Evolutionary conservation across 768 basidiomycete genomes (phyloP).

Genomic region (Suillus clintonianus): DNA sequence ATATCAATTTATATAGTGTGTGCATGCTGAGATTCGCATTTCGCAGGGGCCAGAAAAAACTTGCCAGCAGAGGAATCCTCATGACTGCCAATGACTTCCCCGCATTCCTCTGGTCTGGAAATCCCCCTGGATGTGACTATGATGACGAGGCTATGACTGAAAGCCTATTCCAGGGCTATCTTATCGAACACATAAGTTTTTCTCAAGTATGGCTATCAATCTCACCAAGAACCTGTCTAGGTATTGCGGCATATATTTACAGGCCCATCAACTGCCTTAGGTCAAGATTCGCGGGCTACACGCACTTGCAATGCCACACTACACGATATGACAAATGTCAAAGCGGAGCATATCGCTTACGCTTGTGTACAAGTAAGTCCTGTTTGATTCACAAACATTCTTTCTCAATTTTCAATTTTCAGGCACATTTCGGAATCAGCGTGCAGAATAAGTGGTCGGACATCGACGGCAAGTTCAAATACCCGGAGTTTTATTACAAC

Average conservation of each 20-base stretch:
- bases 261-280: conserved; percentile 7
- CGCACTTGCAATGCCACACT: conserved; percentile 1
- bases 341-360: conserved; percentile 8
- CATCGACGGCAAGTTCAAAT: conserved; percentile 8
- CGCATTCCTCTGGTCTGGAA: conserved; percentile 4
- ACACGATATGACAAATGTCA: background rate
- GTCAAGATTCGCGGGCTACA: background rate
- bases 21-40: background rate
- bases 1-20: too few relatives aligned
- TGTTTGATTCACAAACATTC: background rate
- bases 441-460: too few relatives aligned
- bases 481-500: conserved; percentile 6
- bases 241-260: conserved; percentile 8
- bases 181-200: background rate
- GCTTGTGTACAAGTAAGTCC: conserved; percentile 2
- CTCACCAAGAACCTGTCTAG: background rate
- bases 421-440: conserved; percentile 12
- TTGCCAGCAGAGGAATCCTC: background rate
- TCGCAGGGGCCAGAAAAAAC: background rate
- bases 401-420: background rate
- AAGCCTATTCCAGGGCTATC: too few relatives aligned
- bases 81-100: conserved; percentile 3
- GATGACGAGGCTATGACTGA: background rate
- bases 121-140: conserved; percentile 4
- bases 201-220: background rate